These are phyloP conservation scores for Eucalyptus regnans DNA, from an alignment of 345 rosid genomes.

Conservation along the genomic window DNA sequence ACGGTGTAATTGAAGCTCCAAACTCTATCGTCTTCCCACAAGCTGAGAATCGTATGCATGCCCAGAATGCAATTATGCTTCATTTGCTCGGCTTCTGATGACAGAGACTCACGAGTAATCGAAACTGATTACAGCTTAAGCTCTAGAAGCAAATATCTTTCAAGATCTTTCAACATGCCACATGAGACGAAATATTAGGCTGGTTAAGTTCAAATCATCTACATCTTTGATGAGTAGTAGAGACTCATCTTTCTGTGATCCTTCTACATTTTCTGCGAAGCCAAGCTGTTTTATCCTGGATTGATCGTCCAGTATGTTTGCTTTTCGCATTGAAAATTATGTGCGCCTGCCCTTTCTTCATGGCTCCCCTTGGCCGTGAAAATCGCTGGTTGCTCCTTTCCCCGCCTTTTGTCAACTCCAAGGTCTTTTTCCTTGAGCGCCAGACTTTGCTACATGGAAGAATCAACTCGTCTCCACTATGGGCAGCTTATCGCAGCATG, in stretches of 20 bases:
- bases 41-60: slow-evolving; percentile 97
- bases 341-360: neutral
- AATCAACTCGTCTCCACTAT: neutral
- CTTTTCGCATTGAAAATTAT: neutral
- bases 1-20: slow-evolving; percentile 80
- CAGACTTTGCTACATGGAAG: neutral
- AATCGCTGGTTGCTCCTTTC: neutral
- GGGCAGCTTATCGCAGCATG: neutral
- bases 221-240: neutral
- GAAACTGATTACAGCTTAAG: neutral
- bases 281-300: neutral
- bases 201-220: neutral
- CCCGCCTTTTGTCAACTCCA: neutral
- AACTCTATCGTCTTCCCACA: slow-evolving; percentile 87
- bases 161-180: neutral
- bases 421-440: neutral
- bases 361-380: neutral
- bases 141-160: neutral
- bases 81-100: slow-evolving; percentile 44
- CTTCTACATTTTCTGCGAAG: neutral
- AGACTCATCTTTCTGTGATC: neutral
- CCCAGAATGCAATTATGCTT: slow-evolving; percentile 86
- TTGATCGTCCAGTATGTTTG: neutral
- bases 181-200: neutral
- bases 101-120: neutral